Evolutionary conservation across 2,329 filamentous ascomycete genomes (phyloP), one percentile per base, ranked within the genome.

Genomic region (Colletotrichum siamense): DNA sequence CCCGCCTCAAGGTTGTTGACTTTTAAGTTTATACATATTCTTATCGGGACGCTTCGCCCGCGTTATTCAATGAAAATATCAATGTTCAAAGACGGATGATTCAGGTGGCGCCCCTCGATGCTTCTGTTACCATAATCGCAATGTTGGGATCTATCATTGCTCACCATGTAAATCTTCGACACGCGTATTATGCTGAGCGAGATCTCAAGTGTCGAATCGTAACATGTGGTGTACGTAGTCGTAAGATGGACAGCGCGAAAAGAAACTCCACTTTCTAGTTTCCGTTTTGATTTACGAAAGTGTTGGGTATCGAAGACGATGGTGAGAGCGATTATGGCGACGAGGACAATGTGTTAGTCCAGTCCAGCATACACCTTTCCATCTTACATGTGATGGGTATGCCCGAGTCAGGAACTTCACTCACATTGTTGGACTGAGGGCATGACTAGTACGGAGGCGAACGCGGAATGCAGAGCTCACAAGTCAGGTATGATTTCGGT

Each of bases 1-100:
- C 85, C 67, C 90, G 89, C 82, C 82, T 98, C 76, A 98, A 96
- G 88, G 86, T 91, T 77, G 90, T 97, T 28, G 90, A 94, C 62
- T 93, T 92, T 79, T 95, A 34, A 76, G 22, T 13, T 49, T 44
- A 30, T 22, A 49, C 2, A 12, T 49, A 69, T 28, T 16, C 16
- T 18, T 18, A 59, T 59, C 16, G 28, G 57, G 30, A 8, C 28
- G 16, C 18, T 22, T 30, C 1, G 44, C 30, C 39, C 12, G 26
- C 44, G 18, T 22, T 22, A 39, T 72, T 30, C 36, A 66, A 67
- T n/a, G 16, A 32, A 52, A 26, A 13, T 7, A 28, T 36, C 24
- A 22, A 62, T 52, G 12, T n/a, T n/a, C 28, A 3, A 44, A 44
- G 8, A 39, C 36, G 15, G 36, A 39, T 18, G 36, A 39, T 5